Base-by-base conservation (phyloP, 345 rosid species). In the Alliaria petiolata region DNA sequence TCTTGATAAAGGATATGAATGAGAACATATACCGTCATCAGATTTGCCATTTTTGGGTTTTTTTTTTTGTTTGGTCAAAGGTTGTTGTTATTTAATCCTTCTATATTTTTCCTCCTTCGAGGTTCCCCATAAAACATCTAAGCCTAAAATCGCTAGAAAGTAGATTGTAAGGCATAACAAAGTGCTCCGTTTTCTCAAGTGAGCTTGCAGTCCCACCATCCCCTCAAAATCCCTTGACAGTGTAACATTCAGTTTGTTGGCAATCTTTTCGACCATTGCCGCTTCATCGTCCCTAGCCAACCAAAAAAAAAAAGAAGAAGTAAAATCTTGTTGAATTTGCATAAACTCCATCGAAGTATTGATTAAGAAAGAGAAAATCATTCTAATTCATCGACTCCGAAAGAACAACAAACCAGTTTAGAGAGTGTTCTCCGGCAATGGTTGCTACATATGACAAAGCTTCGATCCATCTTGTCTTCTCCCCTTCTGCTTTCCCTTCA, bases 181-280 rank as follows among this genome's bases (percentile, higher is more conserved):
- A 51, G 56, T 1, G 1, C 3, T 11, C 13, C 59, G 0, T 1
- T 39, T 12, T 39, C 6, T 39, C n/a, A 62, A 50, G 17, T 55
- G 77, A 19, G 50, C 44, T 19, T 64, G 65, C 0, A 64, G 4
- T 4, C 70, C 71, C 6, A 63, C 77, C 31, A 52, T 28, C 4
- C 2, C 59, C 0, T 52, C 53, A 36, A 30, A 49, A 38, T 35
- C 76, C 26, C 5, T 34, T 0, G 57, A 59, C 0, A 9, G 35
- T 47, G 38, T 58, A 16, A 9, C 0, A 34, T 38, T 39, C 0
- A 58, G 26, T 16, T 45, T 45, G 2, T 35, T 9, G 6, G 42
- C 30, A 46, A 70, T 6, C n/a, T 69, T 12, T 2, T 20, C 5
- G 12, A 30, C 3, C 74, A 44, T 34, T 1, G 17, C 7, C 1